Base-by-base conservation (phyloP, 768 basidiomycete species). In the Auriscalpium vulgare region DNA sequence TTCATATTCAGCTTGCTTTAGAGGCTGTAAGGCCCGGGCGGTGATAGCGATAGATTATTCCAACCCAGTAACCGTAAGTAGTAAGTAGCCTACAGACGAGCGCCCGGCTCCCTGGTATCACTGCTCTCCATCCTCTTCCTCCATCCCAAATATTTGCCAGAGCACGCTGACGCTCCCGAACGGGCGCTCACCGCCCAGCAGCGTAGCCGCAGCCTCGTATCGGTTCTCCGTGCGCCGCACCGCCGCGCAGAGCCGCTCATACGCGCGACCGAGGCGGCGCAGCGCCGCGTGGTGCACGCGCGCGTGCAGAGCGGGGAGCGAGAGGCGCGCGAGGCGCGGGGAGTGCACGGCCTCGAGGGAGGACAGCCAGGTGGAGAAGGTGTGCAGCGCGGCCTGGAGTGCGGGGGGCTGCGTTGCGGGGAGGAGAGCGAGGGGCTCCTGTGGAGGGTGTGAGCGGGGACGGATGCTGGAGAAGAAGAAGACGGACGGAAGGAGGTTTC, bases 151-250 rank as follows among this genome's bases (percentile, higher is more conserved):
- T 38, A 92, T 86, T 70, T 91, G 88, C 75, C 80, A 81, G 60
- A 92, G 67, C 62, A 88, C 68, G 64, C 80, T 78, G 34, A 84
- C 78, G 66, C 88, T 85, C 51, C 90, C 91, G 72, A 91, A 92
- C 17, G 90, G 90, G 68, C 90, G 70, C 71, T 89, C 86, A 59
- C 86, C 83, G 13, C 92, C 88, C 40, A 95, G 70, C 56, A 95
- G 67, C 19, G 93, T 94, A 57, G 84, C 78, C 14, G 84, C 89
- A n/a, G 94, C 95, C 71, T 97, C 94, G 65, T 97, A 99, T 68
- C 77, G 78, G 60, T 91, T 91, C 68, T 81, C 79, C 44, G 83
- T 79, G 53, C 80, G 82, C 65, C 81, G 78, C 14, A 97, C 88
- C 54, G 85, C 82, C 47, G 85, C 85, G 67, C 88, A 94, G 3